Base-by-base conservation (phyloP, 495 filamentous ascomycete genomes). In the Penicillium herquei region DNA sequence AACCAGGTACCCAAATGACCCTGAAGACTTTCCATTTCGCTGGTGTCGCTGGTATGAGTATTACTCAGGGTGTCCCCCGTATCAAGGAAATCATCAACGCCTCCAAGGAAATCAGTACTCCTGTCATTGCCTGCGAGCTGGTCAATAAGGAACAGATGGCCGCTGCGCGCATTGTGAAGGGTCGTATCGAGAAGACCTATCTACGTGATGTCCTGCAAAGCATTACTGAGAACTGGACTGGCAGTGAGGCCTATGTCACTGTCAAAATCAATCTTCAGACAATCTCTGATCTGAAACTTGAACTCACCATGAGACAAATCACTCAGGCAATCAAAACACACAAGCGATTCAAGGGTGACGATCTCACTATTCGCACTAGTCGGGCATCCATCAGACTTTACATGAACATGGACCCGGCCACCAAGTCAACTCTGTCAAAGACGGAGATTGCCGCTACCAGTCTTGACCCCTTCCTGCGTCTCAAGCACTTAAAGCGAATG, bases 61-160 rank as follows among this genome's bases (percentile, higher is more conserved):
- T 98, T 63, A 98, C 95, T 0, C 90, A 96, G 67, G 94, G 94
- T 87, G 94, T 98, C 2, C 94, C 94, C 2, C 94, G 94, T 84
- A 98, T 98, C 71, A 98, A 98, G 75, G 94, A 98, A 81, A 98
- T 98, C 64, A 98, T 98, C 83, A 98, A 98, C 73, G 94, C 94
- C 7, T 92, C 89, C 9, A 93, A 88, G 69, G 78, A 75, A 41
- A 98, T 98, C 69, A 95, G 90, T 73, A 98, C 94, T 2, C 94
- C 94, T 1, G 87, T 98, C 65, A 94, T 98, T 55, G 81, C 82
- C 12, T 98, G 95, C 62, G 84, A 88, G 16, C 78, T 98, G 1
- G 76, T 87, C 50, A 91, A 85, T 61, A 83, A 84, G 54, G 71
- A 79, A 39, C 79, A 83, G 55, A 83, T 93, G 48, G 77, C 80